These are phyloP conservation scores for Thermoascus crustaceus DNA, from an alignment of 2,329 filamentous ascomycete species.

Conservation along the genomic window DNA sequence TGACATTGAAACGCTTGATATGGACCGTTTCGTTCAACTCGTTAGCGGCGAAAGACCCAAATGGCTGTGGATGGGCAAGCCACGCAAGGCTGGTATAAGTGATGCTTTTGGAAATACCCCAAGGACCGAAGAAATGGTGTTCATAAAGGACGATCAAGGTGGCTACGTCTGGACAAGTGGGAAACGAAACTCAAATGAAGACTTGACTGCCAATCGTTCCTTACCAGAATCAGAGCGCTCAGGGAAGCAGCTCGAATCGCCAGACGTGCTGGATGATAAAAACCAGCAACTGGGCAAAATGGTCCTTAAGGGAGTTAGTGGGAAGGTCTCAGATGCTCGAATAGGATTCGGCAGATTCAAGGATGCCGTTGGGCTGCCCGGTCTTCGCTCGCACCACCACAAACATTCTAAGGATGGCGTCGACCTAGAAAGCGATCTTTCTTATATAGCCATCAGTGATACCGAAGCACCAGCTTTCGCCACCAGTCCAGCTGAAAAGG, in stretches of 20 bases:
- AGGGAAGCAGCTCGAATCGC: slow-evolving; percentile 22
- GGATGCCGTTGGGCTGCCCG: slow-evolving; percentile 60
- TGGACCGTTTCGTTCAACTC: slow-evolving; percentile 72
- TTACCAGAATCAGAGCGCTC: slow-evolving; percentile 22
- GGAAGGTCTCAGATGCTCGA: slow-evolving; percentile 69
- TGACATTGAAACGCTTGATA: slow-evolving; percentile 84
- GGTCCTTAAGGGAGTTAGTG: slow-evolving; percentile 71
- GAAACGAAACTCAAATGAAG: slow-evolving; percentile 34
- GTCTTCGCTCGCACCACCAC: slow-evolving; percentile 32
- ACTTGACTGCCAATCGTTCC: slow-evolving; percentile 21
- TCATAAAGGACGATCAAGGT: slow-evolving; percentile 38
- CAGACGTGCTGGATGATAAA: slow-evolving; percentile 25
- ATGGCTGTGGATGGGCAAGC: slow-evolving; percentile 92
- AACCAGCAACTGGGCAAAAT: slow-evolving; percentile 50
- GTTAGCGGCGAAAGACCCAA: slow-evolving; percentile 76
- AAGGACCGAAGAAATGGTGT: slow-evolving; percentile 35
- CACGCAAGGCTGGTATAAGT: slow-evolving; percentile 50
- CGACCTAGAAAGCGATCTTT: slow-evolving; percentile 22
- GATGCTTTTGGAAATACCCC: slow-evolving; percentile 23
- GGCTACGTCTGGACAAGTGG: slow-evolving; percentile 39
- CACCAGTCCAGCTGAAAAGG: slow-evolving; percentile 11
- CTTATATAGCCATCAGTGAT: slow-evolving; percentile 21
- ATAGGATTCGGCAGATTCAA: slow-evolving; percentile 79
- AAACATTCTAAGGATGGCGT: slow-evolving; percentile 28
- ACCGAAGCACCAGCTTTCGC: slow-evolving; percentile 12